Base-by-base conservation (phyloP, 805 yeast genomes). In the Schwanniomyces sp. region DNA sequence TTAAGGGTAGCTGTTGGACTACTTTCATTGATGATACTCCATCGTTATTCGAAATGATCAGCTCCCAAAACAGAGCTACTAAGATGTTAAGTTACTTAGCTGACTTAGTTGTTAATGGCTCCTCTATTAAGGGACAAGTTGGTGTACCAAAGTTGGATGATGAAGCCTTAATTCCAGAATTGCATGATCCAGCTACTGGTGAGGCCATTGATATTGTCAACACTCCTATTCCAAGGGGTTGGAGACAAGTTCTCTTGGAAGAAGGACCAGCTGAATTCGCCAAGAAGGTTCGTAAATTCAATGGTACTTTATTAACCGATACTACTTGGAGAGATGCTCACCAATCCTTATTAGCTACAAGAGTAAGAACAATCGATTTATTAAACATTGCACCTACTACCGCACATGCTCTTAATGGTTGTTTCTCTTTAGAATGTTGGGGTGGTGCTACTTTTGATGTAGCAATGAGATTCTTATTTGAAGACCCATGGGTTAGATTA, bases 251-350 rank as follows among this genome's bases (percentile, higher is more conserved):
- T 21, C 75, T 94, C 48, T 72, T 92, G 51, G 83, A 82, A 57
- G 76, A 86, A 58, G 99, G 99, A 48, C 96, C 99, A 27, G 94
- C 80, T 46, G 88, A 76, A 28, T 94, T 94, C 64, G 96, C 97
- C 57, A 79, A 85, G 72, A 85, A 88, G 61, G 96, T 94, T 50
- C 84, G 97, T 67, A 69, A 74, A 14, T 84, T 82, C 72, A 75
- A 88, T 46, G 99, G 99, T 61, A 85, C 96, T 56, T 76, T 94
- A 68, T 74, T 94, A 61, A 94, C 95, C 89, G 99, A 94, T 70
- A 94, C 99, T 46, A 94, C 99, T 8, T 94, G 99, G 99, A 90
- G 99, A 84, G 99, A 94, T 72, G 99, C 99, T 32, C 99, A 94
- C 74, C 99, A 94, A 78, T 91, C 97, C 21, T 75, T 94, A 58